Conservation (phyloP, 371 early-diverging fungal genomes). For the Umbelopsis sp. region DNA sequence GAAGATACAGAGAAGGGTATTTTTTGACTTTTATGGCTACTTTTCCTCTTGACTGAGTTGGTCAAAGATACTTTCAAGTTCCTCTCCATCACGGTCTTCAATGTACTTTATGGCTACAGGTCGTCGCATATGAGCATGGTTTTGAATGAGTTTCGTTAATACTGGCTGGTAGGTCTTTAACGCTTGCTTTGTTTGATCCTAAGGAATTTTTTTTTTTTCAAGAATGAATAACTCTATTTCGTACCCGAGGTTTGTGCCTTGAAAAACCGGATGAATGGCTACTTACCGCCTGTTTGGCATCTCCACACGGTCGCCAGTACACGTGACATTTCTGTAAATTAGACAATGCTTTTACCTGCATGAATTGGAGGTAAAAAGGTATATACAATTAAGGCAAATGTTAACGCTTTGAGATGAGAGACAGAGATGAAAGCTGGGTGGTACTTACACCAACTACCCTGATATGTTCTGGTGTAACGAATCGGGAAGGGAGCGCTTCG, state of each 20-base stretch:
- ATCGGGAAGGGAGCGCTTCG: not conserved
- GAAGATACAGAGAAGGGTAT: not conserved
- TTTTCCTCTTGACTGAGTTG: not conserved
- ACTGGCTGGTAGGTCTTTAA: not conserved
- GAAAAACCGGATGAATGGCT: not conserved
- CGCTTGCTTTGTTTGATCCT: not conserved
- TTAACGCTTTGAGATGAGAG: slow-evolving; percentile 4
- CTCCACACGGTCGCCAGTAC: slow-evolving; percentile 11
- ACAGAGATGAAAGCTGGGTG: not conserved
- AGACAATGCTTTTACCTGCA: slow-evolving; percentile 15
- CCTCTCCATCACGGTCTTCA: slow-evolving; percentile 10
- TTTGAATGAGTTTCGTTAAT: not conserved
- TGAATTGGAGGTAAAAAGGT: not conserved
- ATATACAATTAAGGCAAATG: slow-evolving; percentile 14
- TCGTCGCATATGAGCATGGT: slow-evolving; percentile 13
- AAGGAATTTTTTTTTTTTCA: not conserved
- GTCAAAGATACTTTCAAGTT: slow-evolving; percentile 6
- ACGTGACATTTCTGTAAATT: slow-evolving; percentile 16
- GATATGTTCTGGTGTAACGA: slow-evolving; percentile 13
- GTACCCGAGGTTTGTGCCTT: not conserved
- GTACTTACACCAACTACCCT: slow-evolving; percentile 18
- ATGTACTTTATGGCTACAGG: slow-evolving; percentile 10
- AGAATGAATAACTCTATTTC: not conserved
- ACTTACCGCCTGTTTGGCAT: slow-evolving; percentile 6
- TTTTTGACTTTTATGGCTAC: not conserved